phyloP scores from a whole-genome alignment of 208 protist genomes.

The Leishmania tropica region DNA sequence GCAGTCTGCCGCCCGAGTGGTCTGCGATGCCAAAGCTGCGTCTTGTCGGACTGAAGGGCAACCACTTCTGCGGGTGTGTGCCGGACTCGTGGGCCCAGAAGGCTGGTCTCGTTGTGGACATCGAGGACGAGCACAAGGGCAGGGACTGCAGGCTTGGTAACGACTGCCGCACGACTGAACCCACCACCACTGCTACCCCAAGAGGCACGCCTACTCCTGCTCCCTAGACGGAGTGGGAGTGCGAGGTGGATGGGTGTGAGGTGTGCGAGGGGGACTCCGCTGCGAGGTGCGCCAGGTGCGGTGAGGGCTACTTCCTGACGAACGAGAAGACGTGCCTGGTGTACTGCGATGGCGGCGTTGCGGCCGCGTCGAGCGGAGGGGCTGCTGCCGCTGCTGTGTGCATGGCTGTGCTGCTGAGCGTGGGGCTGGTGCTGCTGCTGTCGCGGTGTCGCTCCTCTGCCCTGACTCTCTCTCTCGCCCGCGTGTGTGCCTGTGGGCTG shows the following conservation, averaged over 20 bases:
- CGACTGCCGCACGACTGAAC: too few species aligned
- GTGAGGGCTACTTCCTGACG: neutral
- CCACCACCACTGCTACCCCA: neutral
- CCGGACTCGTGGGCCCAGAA: too few species aligned
- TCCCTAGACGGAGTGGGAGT: neutral
- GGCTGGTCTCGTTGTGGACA: too few species aligned
- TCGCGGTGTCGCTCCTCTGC: neutral
- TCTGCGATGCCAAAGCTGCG: too few species aligned
- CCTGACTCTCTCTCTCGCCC: too few species aligned
- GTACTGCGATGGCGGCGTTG: neutral
- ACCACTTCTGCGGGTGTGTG: too few species aligned
- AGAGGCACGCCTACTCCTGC: too few species aligned
- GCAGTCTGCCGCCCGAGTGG: too few species aligned
- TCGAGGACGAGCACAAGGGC: too few species aligned
- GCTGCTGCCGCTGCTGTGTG: neutral
- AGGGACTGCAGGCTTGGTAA: too few species aligned
- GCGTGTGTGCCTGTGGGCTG: too few species aligned
- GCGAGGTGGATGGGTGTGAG: neutral
- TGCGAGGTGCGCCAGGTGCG: neutral
- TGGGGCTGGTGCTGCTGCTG: neutral
- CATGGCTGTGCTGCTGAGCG: neutral
- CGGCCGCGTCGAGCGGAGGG: neutral
- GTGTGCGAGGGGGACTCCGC: neutral
- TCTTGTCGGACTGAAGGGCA: too few species aligned
- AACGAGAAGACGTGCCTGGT: neutral